Evolutionary conservation across 192 early-diverging fungal species (phyloP).

Genomic region (Dissophora ornata): DNA sequence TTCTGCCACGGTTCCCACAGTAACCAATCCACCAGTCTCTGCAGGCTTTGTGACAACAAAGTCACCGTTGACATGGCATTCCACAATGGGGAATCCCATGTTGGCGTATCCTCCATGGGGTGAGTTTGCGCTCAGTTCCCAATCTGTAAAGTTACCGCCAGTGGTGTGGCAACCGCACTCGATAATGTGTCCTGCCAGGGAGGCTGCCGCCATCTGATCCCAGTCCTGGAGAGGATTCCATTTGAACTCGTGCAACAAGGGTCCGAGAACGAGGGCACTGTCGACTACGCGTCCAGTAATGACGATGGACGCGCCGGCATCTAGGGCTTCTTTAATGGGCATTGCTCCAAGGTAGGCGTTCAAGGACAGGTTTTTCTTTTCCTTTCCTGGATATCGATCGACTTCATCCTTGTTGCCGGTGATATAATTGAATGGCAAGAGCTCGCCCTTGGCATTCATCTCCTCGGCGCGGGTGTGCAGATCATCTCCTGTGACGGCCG

Average conservation of each 20-base stretch:
- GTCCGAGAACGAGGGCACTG: conserved; percentile 71
- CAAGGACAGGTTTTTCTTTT: conserved; percentile 66
- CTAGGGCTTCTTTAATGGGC: conserved; percentile 65
- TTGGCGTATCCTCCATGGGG: conserved; percentile 66
- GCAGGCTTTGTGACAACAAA: conserved; percentile 71
- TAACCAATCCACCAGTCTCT: conserved; percentile 71
- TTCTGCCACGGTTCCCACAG: conserved; percentile 67
- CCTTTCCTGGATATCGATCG: conserved; percentile 61
- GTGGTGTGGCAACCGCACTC: conserved; percentile 78
- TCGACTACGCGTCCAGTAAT: conserved; percentile 77
- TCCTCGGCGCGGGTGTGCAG: conserved; percentile 52
- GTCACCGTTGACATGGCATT: conserved; percentile 63
- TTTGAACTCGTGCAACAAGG: conserved; percentile 69
- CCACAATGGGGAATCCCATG: conserved; percentile 78
- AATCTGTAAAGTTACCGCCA: conserved; percentile 78
- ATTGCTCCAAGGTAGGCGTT: conserved; percentile 73
- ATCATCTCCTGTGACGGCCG: conserved; percentile 74
- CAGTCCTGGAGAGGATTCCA: conserved; percentile 64
- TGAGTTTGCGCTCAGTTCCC: conserved; percentile 65
- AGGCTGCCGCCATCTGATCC: conserved; percentile 69
- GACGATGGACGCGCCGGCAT: conserved; percentile 69
- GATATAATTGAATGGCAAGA: conserved; percentile 55
- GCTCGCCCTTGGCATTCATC: conserved; percentile 35
- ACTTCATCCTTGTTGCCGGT: conserved; percentile 53
- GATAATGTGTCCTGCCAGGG: conserved; percentile 74